phyloP scores from a whole-genome alignment of 2,329 filamentous ascomycete genomes.

The Fusarium hostae region DNA sequence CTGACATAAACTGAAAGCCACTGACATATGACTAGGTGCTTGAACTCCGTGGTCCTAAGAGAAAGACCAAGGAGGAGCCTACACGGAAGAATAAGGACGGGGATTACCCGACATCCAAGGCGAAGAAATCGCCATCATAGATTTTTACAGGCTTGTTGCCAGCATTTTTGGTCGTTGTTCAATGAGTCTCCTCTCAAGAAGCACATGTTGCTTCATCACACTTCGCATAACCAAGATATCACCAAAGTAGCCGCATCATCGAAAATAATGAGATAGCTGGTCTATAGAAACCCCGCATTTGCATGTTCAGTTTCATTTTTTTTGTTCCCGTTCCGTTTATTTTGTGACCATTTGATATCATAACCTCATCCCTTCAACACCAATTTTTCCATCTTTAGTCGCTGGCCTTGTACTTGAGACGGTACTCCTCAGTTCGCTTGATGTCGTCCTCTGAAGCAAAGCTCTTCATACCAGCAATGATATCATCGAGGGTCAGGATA shows the following conservation, averaged over 20 bases:
- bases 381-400: conserved; percentile 54
- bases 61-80: conserved; percentile 43
- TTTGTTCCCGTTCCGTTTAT: conserved; percentile 8
- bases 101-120: conserved; percentile 18
- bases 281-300: conserved; percentile 24
- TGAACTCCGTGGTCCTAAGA: conserved; percentile 39
- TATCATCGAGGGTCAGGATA: conserved; percentile 86
- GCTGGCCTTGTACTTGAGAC: conserved; percentile 70
- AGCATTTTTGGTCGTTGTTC: neutral
- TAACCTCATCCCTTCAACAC: conserved; percentile 9
- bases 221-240: conserved; percentile 17
- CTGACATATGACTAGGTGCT: conserved; percentile 35
- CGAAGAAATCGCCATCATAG: conserved; percentile 14
- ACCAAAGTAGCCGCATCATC: conserved; percentile 12
- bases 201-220: conserved; percentile 13
- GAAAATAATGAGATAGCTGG: conserved; percentile 39
- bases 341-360: conserved; percentile 18
- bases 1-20: neutral
- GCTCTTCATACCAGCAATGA: conserved; percentile 75
- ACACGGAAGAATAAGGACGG: conserved; percentile 26
- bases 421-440: conserved; percentile 78
- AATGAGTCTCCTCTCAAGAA: conserved; percentile 9
- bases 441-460: conserved; percentile 72
- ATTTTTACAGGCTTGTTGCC: neutral
- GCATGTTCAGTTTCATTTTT: conserved; percentile 5